phyloP scores from a whole-genome alignment of 305 asterid genomes.

The Striga hermonthica region DNA sequence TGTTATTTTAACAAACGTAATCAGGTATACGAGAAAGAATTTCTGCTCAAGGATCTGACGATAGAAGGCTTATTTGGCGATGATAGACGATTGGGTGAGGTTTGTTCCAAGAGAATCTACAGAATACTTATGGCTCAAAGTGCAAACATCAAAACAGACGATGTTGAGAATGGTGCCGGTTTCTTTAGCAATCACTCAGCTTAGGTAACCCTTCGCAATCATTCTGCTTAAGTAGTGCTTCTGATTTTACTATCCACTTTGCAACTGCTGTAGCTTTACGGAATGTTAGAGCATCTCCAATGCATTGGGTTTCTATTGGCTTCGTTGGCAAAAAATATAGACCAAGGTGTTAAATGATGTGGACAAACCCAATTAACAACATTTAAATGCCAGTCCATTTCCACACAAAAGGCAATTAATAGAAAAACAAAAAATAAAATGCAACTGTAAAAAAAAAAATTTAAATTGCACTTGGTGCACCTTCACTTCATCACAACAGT shows the following conservation, averaged over 20 bases:
- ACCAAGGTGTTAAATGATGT: no score
- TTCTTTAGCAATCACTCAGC: conserved; percentile 45
- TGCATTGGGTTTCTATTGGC: no score
- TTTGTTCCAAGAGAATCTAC: conserved; percentile 90
- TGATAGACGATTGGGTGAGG: conserved; percentile 79
- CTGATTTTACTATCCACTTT: neutral
- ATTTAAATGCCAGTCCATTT: no score
- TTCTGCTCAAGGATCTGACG: conserved; percentile 67
- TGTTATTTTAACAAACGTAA: conserved; percentile 11
- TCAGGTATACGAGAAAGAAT: conserved; percentile 95
- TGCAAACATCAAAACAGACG: conserved; percentile 73
- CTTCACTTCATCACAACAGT: no score
- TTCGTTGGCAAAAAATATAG: no score
- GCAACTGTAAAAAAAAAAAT: no score
- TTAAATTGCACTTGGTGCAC: no score
- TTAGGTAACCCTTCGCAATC: conserved; percentile 12
- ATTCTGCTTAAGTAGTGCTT: conserved; percentile 24
- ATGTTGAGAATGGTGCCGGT: conserved; percentile 88
- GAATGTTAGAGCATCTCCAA: no score
- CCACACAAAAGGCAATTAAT: no score
- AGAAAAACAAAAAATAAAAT: no score
- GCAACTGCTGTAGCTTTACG: neutral
- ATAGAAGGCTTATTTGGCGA: conserved; percentile 72
- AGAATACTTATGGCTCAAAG: conserved; percentile 84
- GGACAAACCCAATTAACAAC: no score